Base-by-base conservation (phyloP, 2,329 filamentous ascomycete genomes). In the Colletotrichum incanum region DNA sequence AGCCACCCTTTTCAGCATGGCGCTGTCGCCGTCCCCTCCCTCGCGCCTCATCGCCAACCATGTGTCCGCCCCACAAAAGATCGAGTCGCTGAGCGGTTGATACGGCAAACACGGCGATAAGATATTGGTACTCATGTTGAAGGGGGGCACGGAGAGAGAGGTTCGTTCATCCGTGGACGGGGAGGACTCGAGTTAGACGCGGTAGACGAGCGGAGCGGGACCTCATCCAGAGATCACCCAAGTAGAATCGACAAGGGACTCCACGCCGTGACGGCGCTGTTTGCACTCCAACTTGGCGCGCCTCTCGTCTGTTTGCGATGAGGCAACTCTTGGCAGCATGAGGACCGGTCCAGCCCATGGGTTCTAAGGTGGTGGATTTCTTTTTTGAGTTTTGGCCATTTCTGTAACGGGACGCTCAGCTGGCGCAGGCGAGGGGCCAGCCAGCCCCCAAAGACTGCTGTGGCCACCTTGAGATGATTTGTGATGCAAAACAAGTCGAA, bases 1-100 rank as follows among this genome's bases (percentile, higher is more conserved):
- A 72, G 65, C 69, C 47, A 60, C 65, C 39, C 59, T 56, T 52
- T 16, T 41, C 58, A 63, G 65, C 68, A 52, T 71, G 64, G 64
- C 56, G 60, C 61, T 68, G 69, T 58, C 56, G 65, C 58, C 62
- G 49, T 61, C 28, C 47, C 45, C 20, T 37, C 68, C 64, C 26
- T 31, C 43, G 39, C 59, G 59, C 59, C 43, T 49, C 43, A 34
- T 47, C 47, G 41, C 43, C 55, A 47, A 43, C 68, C 63, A 71
- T 67, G 68, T 58, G 64, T 67, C 34, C 26, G 65, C 56, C 55
- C 64, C 26, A 39, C 65, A 45, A 52, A 39, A 50, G 23, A 55
- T 60, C 65, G 58, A 59, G 65, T 52, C 34, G 31, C 28, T 34
- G 52, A 56, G 54, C 37, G 31, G 52, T 31, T 31, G 28, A 31